Conservation (phyloP, 345 rosid species). For the Rhodamnia argentea region DNA sequence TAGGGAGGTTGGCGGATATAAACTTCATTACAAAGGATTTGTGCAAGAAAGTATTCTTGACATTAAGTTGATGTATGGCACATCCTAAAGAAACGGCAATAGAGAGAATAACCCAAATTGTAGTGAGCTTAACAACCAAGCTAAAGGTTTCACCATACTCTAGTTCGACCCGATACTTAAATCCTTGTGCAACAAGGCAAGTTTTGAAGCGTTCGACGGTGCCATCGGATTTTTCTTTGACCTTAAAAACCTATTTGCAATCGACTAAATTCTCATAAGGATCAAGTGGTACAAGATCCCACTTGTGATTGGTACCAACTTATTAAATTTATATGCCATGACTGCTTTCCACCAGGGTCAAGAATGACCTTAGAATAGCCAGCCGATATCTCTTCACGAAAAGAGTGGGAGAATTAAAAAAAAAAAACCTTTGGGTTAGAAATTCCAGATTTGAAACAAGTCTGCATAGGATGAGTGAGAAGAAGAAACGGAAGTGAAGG, state of each 20-base stretch:
- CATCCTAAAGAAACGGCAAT: neutral
- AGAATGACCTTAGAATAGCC: neutral
- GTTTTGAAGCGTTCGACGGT: neutral
- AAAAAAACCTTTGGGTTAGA: too few relatives aligned
- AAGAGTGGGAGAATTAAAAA: neutral
- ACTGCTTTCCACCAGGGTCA: neutral
- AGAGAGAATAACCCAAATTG: neutral
- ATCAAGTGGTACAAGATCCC: neutral
- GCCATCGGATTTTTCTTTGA: neutral
- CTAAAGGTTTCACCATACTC: neutral
- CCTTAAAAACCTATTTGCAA: neutral
- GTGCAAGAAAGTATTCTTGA: neutral
- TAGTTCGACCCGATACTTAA: neutral
- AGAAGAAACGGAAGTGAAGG: too few relatives aligned
- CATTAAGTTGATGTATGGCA: neutral
- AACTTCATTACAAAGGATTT: neutral
- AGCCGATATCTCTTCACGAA: neutral
- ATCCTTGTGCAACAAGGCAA: neutral
- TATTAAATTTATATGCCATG: neutral
- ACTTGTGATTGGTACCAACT: neutral
- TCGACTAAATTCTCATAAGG: neutral
- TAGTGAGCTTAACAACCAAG: neutral
- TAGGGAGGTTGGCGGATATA: neutral
- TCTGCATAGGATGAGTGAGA: too few relatives aligned
- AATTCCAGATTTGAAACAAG: too few relatives aligned